Evolutionary conservation across 2,329 filamentous ascomycete species (phyloP).

Genomic region (Trichophyton simii): DNA sequence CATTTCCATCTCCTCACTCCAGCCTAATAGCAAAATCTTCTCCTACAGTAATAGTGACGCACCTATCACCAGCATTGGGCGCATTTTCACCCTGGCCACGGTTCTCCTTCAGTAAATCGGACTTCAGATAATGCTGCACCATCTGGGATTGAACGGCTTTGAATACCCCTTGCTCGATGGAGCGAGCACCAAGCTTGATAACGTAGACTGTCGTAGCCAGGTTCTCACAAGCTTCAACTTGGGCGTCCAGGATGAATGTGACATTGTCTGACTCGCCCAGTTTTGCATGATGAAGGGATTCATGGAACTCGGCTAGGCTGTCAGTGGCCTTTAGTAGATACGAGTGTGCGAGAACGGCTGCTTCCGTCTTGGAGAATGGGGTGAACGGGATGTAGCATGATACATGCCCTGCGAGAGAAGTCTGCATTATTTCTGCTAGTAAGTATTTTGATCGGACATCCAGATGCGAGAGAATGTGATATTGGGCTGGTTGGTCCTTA

Average conservation of each 20-base stretch:
- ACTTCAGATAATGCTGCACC: conserved; percentile 5
- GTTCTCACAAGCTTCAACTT: background rate
- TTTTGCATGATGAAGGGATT: background rate
- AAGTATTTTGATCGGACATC: background rate
- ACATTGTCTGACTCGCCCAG: background rate
- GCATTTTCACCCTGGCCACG: background rate
- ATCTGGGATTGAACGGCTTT: conserved; percentile 8
- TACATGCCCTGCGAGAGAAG: conserved; percentile 26
- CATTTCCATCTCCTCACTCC: background rate
- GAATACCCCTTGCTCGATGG: conserved; percentile 8
- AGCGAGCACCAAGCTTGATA: conserved; percentile 8
- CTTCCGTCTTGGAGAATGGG: conserved; percentile 30
- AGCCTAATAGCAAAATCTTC: background rate
- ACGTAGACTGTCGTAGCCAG: conserved; percentile 3
- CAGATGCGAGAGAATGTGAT: background rate
- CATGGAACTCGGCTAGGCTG: background rate
- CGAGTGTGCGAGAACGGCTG: conserved; percentile 34
- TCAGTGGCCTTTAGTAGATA: conserved; percentile 24
- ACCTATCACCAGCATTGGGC: background rate
- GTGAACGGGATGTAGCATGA: conserved; percentile 33
- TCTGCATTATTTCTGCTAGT: conserved; percentile 8
- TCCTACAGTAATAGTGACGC: background rate
- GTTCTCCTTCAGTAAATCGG: background rate
- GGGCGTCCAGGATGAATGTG: background rate
- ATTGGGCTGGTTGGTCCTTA: background rate